Base-by-base conservation (phyloP, 179 eudicot genomes). In the Corrigiola litoralis region DNA sequence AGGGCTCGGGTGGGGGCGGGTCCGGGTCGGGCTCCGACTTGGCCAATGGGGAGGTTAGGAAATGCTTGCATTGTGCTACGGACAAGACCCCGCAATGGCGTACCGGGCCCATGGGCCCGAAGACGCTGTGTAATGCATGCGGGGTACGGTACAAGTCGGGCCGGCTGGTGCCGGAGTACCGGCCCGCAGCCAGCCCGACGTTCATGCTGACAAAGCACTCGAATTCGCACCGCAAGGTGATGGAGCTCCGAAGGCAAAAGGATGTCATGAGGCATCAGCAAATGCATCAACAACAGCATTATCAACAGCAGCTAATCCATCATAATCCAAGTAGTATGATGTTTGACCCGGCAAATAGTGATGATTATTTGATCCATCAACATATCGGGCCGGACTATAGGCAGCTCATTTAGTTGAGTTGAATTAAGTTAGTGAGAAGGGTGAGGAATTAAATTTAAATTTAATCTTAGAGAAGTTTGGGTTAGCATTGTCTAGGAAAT, bases 51-150 rank as follows among this genome's bases (percentile, higher is more conserved):
- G 81, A 80, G 67, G 84, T 85, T 8, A 77, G 97, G 57, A 84
- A 66, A 73, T 94, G 99, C 63, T 71, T 88, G 42, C 99, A 94
- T 49, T 94, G 99, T 27, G 94, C 80, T 1, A 87, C 99, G 0
- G 99, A 94, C 14, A 94, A 90, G 76, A 94, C 99, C 12, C 99
- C 99, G 4, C 99, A 94, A 28, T 90, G 99, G 99, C 79, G 97
- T 33, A 80, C 95, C 2, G 99, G 99, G 51, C 97, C 99, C 0
- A 58, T 86, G 80, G 98, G 98, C 12, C 95, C 98, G 2, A 92
- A 92, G 55, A 92, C 98, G 0, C 76, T 92, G 1, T 92, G 98
- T 61, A 92, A 92, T 0, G 98, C 98, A 0, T 92, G 97, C 10
- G 97, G 97, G n/a, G 97, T 91, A 20, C 69, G 97, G 24, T 87